These are phyloP conservation scores for Microbotryum violaceum DNA, from an alignment of 1,284 basidiomycete species.

Conservation along the genomic window DNA sequence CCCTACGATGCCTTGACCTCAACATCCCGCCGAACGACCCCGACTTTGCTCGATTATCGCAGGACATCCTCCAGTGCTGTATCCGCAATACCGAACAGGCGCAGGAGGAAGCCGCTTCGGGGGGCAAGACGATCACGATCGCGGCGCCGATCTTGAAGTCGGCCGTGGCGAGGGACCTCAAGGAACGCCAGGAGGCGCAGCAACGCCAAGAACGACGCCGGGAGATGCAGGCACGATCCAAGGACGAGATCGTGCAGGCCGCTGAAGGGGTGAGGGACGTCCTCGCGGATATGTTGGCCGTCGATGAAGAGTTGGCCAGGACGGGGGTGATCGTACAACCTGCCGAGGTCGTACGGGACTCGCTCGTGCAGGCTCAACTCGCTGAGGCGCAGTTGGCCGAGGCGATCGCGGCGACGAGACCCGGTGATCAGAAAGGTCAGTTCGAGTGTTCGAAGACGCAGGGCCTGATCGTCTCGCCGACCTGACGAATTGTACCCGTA, in stretches of 20 bases:
- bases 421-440: slow-evolving; percentile 33
- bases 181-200: slow-evolving; percentile 40
- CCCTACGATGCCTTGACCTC: slow-evolving; percentile 85
- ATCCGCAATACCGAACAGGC: slow-evolving; percentile 75
- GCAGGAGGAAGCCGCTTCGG: slow-evolving; percentile 35
- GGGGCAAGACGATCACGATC: slow-evolving; percentile 39
- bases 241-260: slow-evolving; percentile 51
- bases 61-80: slow-evolving; percentile 51
- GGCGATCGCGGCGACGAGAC: slow-evolving; percentile 28
- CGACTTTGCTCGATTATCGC: slow-evolving; percentile 59
- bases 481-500: not conserved
- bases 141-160: slow-evolving; percentile 47
- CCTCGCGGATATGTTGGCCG: slow-evolving; percentile 54
- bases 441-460: not conserved
- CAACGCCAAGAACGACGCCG: slow-evolving; percentile 7
- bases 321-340: slow-evolving; percentile 61
- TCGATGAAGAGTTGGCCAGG: slow-evolving; percentile 51
- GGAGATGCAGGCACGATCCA: slow-evolving; percentile 8
- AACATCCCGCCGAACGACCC: slow-evolving; percentile 81
- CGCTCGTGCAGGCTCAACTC: slow-evolving; percentile 40
- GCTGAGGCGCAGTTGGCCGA: slow-evolving; percentile 37
- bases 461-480: no score
- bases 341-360: slow-evolving; percentile 60
- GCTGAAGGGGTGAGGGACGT: slow-evolving; percentile 50
- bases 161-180: slow-evolving; percentile 42